A percentile compares a stretch with the other conserved stretches of the same genome.
These are phyloP conservation scores for Keqinozyma sinolaborantium DNA, from an alignment of 1,139 yeast species.

Conservation along the genomic window DNA sequence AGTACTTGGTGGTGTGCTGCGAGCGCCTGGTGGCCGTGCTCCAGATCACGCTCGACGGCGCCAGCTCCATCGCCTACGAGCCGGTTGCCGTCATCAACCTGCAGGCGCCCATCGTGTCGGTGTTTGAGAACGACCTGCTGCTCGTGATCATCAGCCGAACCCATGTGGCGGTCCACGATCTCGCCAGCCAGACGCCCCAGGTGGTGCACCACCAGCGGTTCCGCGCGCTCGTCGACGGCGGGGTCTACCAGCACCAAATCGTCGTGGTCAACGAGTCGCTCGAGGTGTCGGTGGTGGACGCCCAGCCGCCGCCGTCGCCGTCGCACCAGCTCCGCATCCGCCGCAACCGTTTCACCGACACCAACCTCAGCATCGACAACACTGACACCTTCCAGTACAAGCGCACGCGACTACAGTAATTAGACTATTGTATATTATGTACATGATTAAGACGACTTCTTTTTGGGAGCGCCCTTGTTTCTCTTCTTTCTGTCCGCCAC, in stretches of 20 bases:
- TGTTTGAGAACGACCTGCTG: neutral
- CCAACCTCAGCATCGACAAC: conserved; percentile 5
- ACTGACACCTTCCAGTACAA: conserved; percentile 14
- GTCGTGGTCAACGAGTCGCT: no score
- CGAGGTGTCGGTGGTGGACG: no score
- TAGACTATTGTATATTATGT: conserved; percentile 1
- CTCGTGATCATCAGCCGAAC: neutral
- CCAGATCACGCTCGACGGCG: conserved; percentile 7
- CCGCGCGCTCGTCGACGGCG: neutral
- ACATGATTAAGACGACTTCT: conserved; percentile 29
- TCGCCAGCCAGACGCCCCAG: neutral
- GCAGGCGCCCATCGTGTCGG: conserved; percentile 3
- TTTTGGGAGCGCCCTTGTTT: conserved; percentile 92
- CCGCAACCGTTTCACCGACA: conserved; percentile 9
- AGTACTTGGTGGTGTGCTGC: conserved; percentile 8
- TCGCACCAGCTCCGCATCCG: conserved; percentile 6
- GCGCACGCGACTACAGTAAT: conserved; percentile 2
- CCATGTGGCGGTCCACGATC: neutral
- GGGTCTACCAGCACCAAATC: neutral
- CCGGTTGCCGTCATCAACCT: conserved; percentile 10
- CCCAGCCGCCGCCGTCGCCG: no score
- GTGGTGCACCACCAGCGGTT: neutral
- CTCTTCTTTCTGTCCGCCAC: conserved; percentile 73
- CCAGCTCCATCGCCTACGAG: conserved; percentile 7
- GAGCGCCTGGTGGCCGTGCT: conserved; percentile 8